Conservation (phyloP, 768 basidiomycete genomes). For the Mycena floridula region DNA sequence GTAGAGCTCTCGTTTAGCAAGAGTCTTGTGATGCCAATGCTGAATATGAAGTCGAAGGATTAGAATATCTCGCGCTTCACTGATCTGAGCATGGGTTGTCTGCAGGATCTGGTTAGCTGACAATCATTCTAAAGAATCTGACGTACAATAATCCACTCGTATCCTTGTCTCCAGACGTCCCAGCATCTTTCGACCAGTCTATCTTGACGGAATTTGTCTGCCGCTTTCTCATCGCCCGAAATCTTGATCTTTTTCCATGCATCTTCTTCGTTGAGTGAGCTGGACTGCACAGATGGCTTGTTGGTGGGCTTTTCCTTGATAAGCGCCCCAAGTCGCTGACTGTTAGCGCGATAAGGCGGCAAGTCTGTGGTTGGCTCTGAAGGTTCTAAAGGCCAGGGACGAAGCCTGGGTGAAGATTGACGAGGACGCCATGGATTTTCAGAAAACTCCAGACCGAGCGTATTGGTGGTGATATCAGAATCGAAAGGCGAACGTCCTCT, state of each 20-base stretch:
- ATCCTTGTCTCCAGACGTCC: constrained; percentile 69
- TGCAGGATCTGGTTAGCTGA: constrained; percentile 22
- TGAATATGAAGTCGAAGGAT: constrained; percentile 53
- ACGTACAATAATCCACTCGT: constrained; percentile 70
- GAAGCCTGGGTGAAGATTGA: constrained; percentile 25
- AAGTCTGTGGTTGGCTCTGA: constrained; percentile 32
- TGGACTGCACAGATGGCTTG: constrained; percentile 10
- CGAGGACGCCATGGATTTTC: constrained; percentile 7
- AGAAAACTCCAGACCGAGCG: constrained; percentile 13
- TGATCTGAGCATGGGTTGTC: constrained; percentile 70
- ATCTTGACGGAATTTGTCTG: constrained; percentile 61
- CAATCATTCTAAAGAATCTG: constrained; percentile 3
- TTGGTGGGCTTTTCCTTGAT: neutral
- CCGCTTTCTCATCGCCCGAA: constrained; percentile 63
- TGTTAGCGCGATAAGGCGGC: constrained; percentile 40
- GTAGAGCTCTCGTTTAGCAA: constrained; percentile 30
- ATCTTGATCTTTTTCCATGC: constrained; percentile 75
- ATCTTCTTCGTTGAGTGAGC: constrained; percentile 60
- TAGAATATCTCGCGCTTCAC: constrained; percentile 61
- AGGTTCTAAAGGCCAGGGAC: constrained; percentile 25
- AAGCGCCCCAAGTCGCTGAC: neutral
- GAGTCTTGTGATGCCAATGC: constrained; percentile 48
- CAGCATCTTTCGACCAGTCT: constrained; percentile 64
- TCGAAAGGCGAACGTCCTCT: constrained; percentile 17
- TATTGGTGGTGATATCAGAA: constrained; percentile 20